Base-by-base conservation (phyloP, 1,284 basidiomycete species). In the Cutaneotrichosporon mucoides region DNA sequence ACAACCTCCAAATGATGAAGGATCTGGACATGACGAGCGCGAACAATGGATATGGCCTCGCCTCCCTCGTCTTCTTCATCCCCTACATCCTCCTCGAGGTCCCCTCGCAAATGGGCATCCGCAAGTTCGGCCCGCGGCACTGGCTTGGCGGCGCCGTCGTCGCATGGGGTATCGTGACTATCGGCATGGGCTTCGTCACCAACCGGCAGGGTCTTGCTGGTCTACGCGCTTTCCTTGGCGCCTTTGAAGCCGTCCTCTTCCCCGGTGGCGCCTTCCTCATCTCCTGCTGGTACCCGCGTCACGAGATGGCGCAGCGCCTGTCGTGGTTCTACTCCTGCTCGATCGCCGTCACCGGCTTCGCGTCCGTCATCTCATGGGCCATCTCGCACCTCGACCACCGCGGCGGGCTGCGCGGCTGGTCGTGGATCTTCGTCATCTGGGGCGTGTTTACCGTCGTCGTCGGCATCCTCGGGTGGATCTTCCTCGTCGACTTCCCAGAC, bases 271-370 rank as follows among this genome's bases (percentile, higher is more conserved):
- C 77, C 5, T 79, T 71, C 68, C 69, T 81, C 16, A 75, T 81
- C 59, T 73, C 76, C 8, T 73, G 69, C 34, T 81, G 60, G 80
- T 82, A 81, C 68, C 76, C 78, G 3, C 76, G 80, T n/a, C 69
- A 72, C 54, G 76, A 80, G 64, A 76, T 77, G 51, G 77, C 79
- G 51, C 64, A 36, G 24, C 64, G 67, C 44, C 54, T 57, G 63
- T 70, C 75, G 3, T 63, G 67, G 38, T 81, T 81, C 71, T 81
- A 80, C 70, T 66, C 76, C 15, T n/a, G 40, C 38, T 54, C 58
- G 0, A 53, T 37, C 8, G 41, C 24, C 10, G 51, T 49, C 10
- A 56, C 50, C 13, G 44, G 51, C 9, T 57, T 59, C 6, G 13
- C 51, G 33, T 24, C 35, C 5, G 24, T 36, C 7, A 36, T 59